phyloP scores from a whole-genome alignment of 1,284 basidiomycete genomes.

The Cryptococcus sp. region DNA sequence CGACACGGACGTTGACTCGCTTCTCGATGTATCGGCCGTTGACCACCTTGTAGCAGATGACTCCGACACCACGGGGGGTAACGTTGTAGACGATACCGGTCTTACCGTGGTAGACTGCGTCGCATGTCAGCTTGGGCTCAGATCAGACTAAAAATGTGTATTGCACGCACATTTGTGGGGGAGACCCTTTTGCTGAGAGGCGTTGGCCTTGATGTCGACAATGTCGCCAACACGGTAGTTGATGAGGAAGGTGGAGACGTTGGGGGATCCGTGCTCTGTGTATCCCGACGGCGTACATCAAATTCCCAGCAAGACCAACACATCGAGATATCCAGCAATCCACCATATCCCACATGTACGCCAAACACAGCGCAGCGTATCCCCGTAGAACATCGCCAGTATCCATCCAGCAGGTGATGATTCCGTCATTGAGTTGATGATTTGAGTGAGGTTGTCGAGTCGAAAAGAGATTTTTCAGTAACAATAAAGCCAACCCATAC shows the following conservation, averaged over 20 bases:
- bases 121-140: background rate
- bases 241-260: conserved; percentile 89
- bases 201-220: conserved; percentile 99
- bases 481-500: background rate
- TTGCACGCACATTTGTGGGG: conserved; percentile 78
- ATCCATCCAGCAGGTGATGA: conserved; percentile 1
- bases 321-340: conserved; percentile 5
- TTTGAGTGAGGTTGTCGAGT: background rate
- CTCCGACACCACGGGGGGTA: conserved; percentile 89
- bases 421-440: background rate
- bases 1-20: conserved; percentile 97
- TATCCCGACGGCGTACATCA: conserved; percentile 3
- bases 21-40: conserved; percentile 99
- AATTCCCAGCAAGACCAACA: conserved; percentile 5
- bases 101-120: conserved; percentile 55
- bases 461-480: conserved; percentile 1
- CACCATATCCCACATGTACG: background rate
- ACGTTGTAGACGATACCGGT: conserved; percentile 99
- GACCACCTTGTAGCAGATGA: conserved; percentile 98
- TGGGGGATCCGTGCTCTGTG: conserved; percentile 85
- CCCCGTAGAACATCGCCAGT: background rate
- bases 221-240: conserved; percentile 96
- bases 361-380: background rate
- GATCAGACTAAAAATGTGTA: no score
- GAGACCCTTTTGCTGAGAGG: conserved; percentile 99